Evolutionary conservation across 2,329 filamentous ascomycete species (phyloP).

Genomic region (Alternaria gansuensis): DNA sequence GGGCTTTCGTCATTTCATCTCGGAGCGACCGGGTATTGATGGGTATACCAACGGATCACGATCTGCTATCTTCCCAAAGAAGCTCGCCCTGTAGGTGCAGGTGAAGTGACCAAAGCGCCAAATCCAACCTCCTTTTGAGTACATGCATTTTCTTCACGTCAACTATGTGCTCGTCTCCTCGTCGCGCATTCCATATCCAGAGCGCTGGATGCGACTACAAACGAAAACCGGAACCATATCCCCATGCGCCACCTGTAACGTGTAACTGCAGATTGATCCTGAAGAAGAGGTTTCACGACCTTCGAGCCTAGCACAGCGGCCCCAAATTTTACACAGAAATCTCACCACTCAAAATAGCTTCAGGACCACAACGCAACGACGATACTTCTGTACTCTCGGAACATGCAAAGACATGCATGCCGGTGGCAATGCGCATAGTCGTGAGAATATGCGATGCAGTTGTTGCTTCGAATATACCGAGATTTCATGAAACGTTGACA

Average conservation of each 20-base stretch:
- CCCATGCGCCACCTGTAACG: conserved; percentile 27
- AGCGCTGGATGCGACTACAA: conserved; percentile 26
- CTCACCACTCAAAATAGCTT: conserved; percentile 4
- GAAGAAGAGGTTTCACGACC: conserved; percentile 28
- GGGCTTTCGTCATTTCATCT: conserved; percentile 12
- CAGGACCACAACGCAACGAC: conserved; percentile 1
- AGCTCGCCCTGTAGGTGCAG: conserved; percentile 7
- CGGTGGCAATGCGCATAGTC: conserved; percentile 5
- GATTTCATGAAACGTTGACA: conserved; percentile 38
- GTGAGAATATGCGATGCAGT: conserved; percentile 19
- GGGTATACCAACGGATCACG: conserved; percentile 15
- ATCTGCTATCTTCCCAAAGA: conserved; percentile 15
- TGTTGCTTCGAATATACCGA: conserved; percentile 19
- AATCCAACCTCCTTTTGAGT: conserved; percentile 13
- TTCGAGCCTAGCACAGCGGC: conserved; percentile 23
- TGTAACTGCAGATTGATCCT: conserved; percentile 23
- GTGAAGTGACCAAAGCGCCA: conserved; percentile 16
- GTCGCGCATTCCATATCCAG: conserved; percentile 29
- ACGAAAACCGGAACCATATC: conserved; percentile 25
- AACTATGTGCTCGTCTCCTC: conserved; percentile 19
- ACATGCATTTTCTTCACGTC: conserved; percentile 20
- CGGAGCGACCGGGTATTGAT: conserved; percentile 19
- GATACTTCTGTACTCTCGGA: conserved; percentile 7
- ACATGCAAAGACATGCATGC: conserved; percentile 9
- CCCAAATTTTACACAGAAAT: conserved; percentile 8